Conservation (phyloP, 2,329 filamentous ascomycete genomes). For the Cladobotryum mycophilum region DNA sequence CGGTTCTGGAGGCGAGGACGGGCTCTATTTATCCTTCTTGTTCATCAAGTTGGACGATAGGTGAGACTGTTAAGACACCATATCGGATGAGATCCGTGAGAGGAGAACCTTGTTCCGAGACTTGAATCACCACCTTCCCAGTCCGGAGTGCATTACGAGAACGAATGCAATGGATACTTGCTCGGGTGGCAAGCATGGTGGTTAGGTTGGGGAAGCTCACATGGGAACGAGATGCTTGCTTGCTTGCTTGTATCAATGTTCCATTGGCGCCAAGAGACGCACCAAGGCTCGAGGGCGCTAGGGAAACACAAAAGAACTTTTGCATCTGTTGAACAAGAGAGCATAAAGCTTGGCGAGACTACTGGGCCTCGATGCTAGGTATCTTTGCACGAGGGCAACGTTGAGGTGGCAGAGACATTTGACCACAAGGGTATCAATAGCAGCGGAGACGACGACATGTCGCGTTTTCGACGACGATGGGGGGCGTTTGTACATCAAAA, state of each 20-base stretch:
- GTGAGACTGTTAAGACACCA: background rate
- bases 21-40: slow-evolving; percentile 10
- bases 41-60: background rate
- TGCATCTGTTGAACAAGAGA: background rate
- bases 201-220: slow-evolving; percentile 2
- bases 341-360: background rate
- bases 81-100: background rate
- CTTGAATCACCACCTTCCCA: slow-evolving; percentile 4
- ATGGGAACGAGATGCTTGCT: background rate
- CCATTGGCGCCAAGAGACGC: slow-evolving; percentile 3
- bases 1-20: background rate
- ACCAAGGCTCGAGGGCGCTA: background rate
- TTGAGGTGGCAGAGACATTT: no score
- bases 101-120: background rate
- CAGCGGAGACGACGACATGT: no score
- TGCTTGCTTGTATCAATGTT: background rate
- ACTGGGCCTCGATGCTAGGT: no score
- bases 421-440: no score
- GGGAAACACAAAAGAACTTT: slow-evolving; percentile 3
- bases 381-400: no score
- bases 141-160: slow-evolving; percentile 1
- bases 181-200: background rate
- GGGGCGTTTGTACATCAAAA: no score
- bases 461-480: no score
- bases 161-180: background rate